These are phyloP conservation scores for Acanthamoeba culbertsoni DNA, from an alignment of 208 protist genomes.

Conservation along the genomic window DNA sequence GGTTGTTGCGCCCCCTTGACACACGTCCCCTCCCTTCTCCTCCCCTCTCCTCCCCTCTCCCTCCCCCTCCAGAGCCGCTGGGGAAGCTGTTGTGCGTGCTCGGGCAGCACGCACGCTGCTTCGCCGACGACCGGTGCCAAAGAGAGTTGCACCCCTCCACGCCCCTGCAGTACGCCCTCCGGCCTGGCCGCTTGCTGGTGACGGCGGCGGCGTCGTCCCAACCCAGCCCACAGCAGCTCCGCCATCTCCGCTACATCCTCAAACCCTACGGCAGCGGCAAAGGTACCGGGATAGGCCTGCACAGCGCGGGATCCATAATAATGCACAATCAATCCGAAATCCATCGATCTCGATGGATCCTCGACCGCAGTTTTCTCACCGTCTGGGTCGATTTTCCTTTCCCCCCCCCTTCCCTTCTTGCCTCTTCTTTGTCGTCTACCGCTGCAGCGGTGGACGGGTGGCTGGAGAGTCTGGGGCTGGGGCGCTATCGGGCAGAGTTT, in stretches of 20 bases:
- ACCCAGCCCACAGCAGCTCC: too few species aligned
- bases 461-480: constrained; percentile 22
- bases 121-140: neutral
- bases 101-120: neutral
- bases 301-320: neutral
- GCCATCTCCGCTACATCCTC: neutral
- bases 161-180: neutral
- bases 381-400: too few species aligned
- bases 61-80: neutral
- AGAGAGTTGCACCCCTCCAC: neutral
- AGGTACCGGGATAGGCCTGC: neutral
- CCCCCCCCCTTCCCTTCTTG: neutral
- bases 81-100: neutral
- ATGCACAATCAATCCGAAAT: too few species aligned
- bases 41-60: too few species aligned
- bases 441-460: constrained; percentile 30
- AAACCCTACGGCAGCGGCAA: neutral
- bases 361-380: too few species aligned
- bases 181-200: neutral
- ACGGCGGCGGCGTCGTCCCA: too few species aligned
- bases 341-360: too few species aligned
- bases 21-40: too few species aligned
- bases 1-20: too few species aligned
- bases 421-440: neutral
- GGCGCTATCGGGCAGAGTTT: neutral